Evolutionary conservation across 306 rosid genomes (phyloP).

Genomic region (Mimosa pudica): DNA sequence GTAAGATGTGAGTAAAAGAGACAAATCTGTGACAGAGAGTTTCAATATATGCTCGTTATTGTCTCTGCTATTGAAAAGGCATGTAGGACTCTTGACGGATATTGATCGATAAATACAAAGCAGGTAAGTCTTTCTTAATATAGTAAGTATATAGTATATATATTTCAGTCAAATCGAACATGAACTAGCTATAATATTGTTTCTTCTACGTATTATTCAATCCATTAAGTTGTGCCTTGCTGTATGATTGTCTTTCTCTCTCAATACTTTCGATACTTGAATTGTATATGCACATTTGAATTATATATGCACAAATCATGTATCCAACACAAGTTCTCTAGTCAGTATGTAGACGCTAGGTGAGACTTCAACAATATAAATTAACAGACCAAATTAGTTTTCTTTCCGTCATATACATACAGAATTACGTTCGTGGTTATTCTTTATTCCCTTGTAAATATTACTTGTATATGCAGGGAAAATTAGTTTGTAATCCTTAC

Average conservation of each 20-base stretch:
- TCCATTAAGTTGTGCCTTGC: no score
- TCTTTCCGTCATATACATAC: background rate
- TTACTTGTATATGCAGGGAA: background rate
- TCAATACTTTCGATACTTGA: background rate
- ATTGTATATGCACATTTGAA: background rate
- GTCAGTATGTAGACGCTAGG: background rate
- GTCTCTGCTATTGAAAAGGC: background rate
- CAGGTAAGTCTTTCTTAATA: background rate
- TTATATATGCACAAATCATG: no score
- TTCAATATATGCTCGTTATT: background rate
- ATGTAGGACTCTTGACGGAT: slow-evolving; percentile 4
- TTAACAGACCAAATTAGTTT: background rate
- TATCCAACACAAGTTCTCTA: background rate
- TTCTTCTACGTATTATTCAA: no score
- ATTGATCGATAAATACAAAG: slow-evolving; percentile 11
- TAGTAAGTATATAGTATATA: background rate
- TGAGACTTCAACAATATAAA: no score
- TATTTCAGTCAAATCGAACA: no score
- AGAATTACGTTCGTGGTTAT: background rate
- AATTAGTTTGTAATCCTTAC: no score
- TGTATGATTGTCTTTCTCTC: background rate
- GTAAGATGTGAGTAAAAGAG: background rate
- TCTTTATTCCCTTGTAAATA: background rate
- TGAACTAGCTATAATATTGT: no score
- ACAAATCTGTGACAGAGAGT: background rate